phyloP scores from a whole-genome alignment of 2,329 filamentous ascomycete species.

The Diaporthe ampelina region DNA sequence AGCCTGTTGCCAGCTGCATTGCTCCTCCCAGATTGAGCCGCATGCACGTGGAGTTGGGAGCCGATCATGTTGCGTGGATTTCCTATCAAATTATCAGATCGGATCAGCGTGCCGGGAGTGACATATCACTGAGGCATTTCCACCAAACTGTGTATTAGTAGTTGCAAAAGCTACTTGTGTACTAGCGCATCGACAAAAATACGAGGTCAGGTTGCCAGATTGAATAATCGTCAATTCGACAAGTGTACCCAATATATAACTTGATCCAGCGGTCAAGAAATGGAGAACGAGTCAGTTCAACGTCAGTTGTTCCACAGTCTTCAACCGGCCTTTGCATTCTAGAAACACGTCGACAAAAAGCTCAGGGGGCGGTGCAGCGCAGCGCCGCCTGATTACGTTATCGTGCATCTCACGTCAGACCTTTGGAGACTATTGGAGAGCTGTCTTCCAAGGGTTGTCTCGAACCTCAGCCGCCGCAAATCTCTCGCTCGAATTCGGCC shows the following conservation, averaged over 20 bases:
- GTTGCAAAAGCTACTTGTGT: neutral
- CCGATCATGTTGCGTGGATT: neutral
- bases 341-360: conserved; percentile 2
- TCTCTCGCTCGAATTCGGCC: conserved; percentile 24
- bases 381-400: conserved; percentile 22
- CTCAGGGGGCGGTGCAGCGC: conserved; percentile 13
- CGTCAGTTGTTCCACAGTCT: conserved; percentile 27
- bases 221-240: too few relatives aligned
- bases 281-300: conserved; percentile 2
- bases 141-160: too few relatives aligned
- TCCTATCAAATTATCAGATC: neutral
- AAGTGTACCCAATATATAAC: neutral
- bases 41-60: too few relatives aligned
- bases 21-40: too few relatives aligned
- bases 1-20: too few relatives aligned
- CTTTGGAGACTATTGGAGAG: conserved; percentile 16
- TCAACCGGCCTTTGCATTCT: neutral
- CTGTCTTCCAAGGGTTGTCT: neutral
- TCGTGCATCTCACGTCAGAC: conserved; percentile 31
- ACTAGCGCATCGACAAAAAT: too few relatives aligned
- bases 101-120: neutral
- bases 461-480: neutral
- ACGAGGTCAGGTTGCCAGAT: neutral
- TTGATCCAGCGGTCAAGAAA: conserved; percentile 4
- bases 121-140: neutral